Conservation (phyloP, 2,329 filamentous ascomycete species). For the Botrytis galanthina region DNA sequence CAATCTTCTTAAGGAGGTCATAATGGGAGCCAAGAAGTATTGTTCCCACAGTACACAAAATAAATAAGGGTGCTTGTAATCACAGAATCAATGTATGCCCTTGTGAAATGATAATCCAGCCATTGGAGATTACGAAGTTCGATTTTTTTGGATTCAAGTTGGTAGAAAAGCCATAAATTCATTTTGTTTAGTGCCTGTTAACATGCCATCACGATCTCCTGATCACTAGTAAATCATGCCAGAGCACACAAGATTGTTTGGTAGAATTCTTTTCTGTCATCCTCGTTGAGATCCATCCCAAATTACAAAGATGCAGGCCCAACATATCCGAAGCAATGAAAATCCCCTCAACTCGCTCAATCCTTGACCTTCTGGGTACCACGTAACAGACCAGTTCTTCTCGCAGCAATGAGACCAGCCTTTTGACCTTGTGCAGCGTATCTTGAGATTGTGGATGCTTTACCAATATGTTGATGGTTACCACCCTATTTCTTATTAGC, state of each 20-base stretch:
- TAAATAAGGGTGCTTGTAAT: neutral
- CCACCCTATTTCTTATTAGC: slow-evolving; percentile 58
- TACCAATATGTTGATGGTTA: slow-evolving; percentile 98
- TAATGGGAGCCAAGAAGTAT: neutral
- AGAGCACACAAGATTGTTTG: slow-evolving; percentile 22
- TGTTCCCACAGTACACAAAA: neutral
- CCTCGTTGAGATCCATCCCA: slow-evolving; percentile 38
- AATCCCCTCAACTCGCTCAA: slow-evolving; percentile 47
- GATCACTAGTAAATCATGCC: slow-evolving; percentile 21
- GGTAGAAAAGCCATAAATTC: slow-evolving; percentile 20
- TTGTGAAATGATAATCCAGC: neutral
- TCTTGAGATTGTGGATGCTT: slow-evolving; percentile 98
- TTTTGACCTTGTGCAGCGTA: slow-evolving; percentile 99
- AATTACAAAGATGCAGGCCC: slow-evolving; percentile 40
- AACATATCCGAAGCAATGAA: slow-evolving; percentile 38
- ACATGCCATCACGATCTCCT: slow-evolving; percentile 22
- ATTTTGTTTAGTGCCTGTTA: slow-evolving; percentile 17
- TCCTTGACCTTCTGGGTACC: slow-evolving; percentile 99
- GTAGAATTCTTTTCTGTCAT: slow-evolving; percentile 36
- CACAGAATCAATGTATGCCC: neutral
- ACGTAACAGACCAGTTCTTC: slow-evolving; percentile 99
- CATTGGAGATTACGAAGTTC: neutral
- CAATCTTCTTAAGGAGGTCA: neutral
- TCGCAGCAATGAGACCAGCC: slow-evolving; percentile 99
- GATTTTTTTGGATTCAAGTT: neutral